Base-by-base conservation (phyloP, 108 stramenopile species). In the Nitzschia sp. region DNA sequence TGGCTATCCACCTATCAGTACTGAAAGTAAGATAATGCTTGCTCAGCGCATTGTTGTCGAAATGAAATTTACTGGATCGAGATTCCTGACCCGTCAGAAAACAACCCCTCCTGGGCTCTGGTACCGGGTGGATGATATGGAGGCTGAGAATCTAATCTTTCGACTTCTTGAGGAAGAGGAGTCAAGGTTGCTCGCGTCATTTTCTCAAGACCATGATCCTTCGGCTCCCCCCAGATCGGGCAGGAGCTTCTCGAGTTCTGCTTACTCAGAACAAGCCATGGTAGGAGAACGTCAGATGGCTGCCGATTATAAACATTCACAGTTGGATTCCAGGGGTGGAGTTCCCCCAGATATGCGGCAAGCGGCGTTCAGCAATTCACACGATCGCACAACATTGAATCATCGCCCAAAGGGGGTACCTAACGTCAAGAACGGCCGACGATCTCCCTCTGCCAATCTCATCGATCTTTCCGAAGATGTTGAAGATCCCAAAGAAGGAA, bases 141-240 rank as follows among this genome's bases (percentile, higher is more conserved):
- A 61, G 38, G 60, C 60, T 13, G 60, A 61, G 23, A 61, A 36
- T 22, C 41, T 61, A 25, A 61, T 61, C n/a, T 41, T 44, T 22
- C 36, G 60, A 13, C 45, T 36, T 25, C 31, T 61, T 22, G 60
- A 61, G 15, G 41, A 61, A 41, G 60, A 61, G 26, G 60, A 61
- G 38, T 22, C 41, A 1, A 61, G 23, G 41, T 19, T 61, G 15
- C 17, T 34, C 48, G 8, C 48, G 19, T 4, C 5, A 21, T 22
- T 50, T 16, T 21, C 48, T 11, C 17, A n/a, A 21, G 48, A n/a
- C 4, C 48, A 22, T 19, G 48, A 50, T 11, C 19, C 48, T 41
- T 13, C 38, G 13, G 38, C 38, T 6, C 9, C 13, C 6, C n/a
- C n/a, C n/a, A n/a, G n/a, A n/a, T n/a, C n/a, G n/a, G 38, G 38